Evolutionary conservation across 805 yeast genomes (phyloP).

Genomic region (Saccharomycopsis schoenii): DNA sequence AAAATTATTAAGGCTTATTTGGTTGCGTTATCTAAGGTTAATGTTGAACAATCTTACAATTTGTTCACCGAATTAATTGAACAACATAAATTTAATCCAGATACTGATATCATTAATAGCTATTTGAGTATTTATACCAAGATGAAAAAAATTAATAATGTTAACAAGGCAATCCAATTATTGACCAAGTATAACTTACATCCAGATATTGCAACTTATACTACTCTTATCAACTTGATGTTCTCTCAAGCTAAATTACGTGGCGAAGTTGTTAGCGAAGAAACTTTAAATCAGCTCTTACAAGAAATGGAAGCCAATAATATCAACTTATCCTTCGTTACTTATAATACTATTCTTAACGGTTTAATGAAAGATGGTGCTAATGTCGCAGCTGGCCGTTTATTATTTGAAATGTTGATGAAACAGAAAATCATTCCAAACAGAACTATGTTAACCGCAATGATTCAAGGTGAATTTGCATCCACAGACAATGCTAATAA

Average conservation of each 20-base stretch:
- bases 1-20: slow-evolving; percentile 20
- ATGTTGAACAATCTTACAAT: slow-evolving; percentile 11
- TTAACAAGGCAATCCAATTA: slow-evolving; percentile 38
- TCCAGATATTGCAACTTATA: slow-evolving; percentile 56
- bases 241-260: slow-evolving; percentile 37
- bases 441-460: slow-evolving; percentile 22
- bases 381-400: slow-evolving; percentile 42
- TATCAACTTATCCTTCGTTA: slow-evolving; percentile 33
- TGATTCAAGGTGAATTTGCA: slow-evolving; percentile 17
- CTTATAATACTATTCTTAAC: slow-evolving; percentile 43
- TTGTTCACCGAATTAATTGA: slow-evolving; percentile 11
- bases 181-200: slow-evolving; percentile 34
- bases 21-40: slow-evolving; percentile 16
- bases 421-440: slow-evolving; percentile 38
- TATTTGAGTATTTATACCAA: slow-evolving; percentile 36
- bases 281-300: slow-evolving; percentile 32
- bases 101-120: slow-evolving; percentile 41
- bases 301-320: slow-evolving; percentile 31
- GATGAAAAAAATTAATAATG: slow-evolving; percentile 32
- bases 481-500: neutral
- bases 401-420: slow-evolving; percentile 35
- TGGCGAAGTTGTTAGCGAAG: slow-evolving; percentile 32
- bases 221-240: slow-evolving; percentile 45
- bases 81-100: slow-evolving; percentile 32
- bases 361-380: slow-evolving; percentile 40